Evolutionary conservation across 306 rosid genomes (phyloP).

Genomic region (Parietaria judaica): DNA sequence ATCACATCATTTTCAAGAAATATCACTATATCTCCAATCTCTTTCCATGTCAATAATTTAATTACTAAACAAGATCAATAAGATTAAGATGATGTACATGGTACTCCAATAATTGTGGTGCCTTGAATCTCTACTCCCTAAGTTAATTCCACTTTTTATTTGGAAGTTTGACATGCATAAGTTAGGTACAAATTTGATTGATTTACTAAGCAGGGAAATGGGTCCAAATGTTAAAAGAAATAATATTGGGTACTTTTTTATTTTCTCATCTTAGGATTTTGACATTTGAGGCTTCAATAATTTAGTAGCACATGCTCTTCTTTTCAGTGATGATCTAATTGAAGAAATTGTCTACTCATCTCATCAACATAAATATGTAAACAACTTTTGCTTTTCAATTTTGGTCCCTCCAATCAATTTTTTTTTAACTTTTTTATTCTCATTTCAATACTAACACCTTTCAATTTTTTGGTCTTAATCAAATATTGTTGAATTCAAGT

Average conservation of each 20-base stretch:
- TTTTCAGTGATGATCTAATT: slow-evolving; percentile 13
- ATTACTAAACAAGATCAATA: background rate
- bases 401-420: slow-evolving; percentile 32
- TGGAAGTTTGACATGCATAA: slow-evolving; percentile 14
- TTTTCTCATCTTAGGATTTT: slow-evolving; percentile 37
- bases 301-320: slow-evolving; percentile 56
- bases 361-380: slow-evolving; percentile 12
- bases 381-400: slow-evolving; percentile 29
- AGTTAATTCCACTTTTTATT: background rate
- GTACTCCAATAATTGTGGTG: slow-evolving; percentile 3
- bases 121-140: slow-evolving; percentile 8
- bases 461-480: background rate
- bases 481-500: too few relatives aligned
- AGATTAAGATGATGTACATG: background rate
- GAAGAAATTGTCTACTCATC: slow-evolving; percentile 24
- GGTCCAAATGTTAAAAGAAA: slow-evolving; percentile 20
- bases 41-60: background rate
- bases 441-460: background rate
- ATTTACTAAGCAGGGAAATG: slow-evolving; percentile 17
- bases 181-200: slow-evolving; percentile 32
- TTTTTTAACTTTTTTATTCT: slow-evolving; percentile 18
- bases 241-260: slow-evolving; percentile 9
- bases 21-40: background rate
- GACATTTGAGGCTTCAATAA: slow-evolving; percentile 54
- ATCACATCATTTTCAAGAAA: background rate